phyloP scores from a whole-genome alignment of 495 filamentous ascomycete species.

The Aspergillus cavernicola region DNA sequence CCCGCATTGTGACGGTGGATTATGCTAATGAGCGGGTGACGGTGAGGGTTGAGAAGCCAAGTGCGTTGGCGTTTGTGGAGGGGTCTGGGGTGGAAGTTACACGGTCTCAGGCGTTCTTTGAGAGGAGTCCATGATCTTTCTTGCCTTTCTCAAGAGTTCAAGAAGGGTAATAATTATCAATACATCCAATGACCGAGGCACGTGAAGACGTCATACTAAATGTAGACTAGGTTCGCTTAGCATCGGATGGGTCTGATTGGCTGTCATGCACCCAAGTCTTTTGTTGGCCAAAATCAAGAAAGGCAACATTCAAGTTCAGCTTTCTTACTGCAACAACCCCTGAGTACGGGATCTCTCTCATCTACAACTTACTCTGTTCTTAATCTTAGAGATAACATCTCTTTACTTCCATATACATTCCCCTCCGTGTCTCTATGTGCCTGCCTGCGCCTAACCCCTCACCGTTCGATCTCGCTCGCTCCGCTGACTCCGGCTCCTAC shows the following conservation, averaged over 20 bases:
- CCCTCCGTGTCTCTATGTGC: slow-evolving; percentile 37
- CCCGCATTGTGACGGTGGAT: slow-evolving; percentile 48
- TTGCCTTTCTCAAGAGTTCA: not conserved
- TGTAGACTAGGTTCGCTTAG: slow-evolving; percentile 20
- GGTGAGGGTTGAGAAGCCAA: slow-evolving; percentile 55
- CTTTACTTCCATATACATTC: not conserved
- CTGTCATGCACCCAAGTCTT: not conserved
- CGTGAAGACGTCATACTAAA: slow-evolving; percentile 13
- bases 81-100: slow-evolving; percentile 56
- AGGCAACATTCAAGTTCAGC: not conserved
- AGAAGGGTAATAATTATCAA: not conserved
- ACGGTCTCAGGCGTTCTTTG: slow-evolving; percentile 45
- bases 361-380: not conserved
- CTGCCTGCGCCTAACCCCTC: slow-evolving; percentile 32
- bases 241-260: slow-evolving; percentile 22
- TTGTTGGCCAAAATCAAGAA: not conserved
- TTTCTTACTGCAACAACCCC: not conserved
- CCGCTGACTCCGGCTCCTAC: slow-evolving; percentile 26
- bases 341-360: not conserved
- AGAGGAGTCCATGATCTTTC: slow-evolving; percentile 13
- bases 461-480: slow-evolving; percentile 31
- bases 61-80: slow-evolving; percentile 53
- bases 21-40: slow-evolving; percentile 51
- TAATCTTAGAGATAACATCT: slow-evolving; percentile 2
- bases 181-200: slow-evolving; percentile 16